Percentiles rank a stretch among this genome's conserved stretches.
These are phyloP conservation scores for Blumeria graminis DNA, from an alignment of 2,329 filamentous ascomycete genomes.

Conservation along the genomic window DNA sequence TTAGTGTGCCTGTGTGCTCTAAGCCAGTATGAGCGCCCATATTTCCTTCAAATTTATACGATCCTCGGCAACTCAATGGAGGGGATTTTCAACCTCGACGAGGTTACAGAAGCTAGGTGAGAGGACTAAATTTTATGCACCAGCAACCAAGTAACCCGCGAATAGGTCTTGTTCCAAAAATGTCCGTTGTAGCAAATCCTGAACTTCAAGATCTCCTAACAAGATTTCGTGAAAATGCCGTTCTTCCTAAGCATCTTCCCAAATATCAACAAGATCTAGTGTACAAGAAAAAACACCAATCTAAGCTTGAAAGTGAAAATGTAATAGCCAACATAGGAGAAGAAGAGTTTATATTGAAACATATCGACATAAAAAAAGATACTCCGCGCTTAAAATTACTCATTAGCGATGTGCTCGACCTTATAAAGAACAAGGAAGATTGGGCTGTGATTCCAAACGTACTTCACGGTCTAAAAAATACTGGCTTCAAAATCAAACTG, in stretches of 20 bases:
- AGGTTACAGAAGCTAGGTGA: slow-evolving; percentile 10
- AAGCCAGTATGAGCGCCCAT: too few relatives aligned
- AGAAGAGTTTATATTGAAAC: slow-evolving; percentile 16
- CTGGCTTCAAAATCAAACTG: background rate
- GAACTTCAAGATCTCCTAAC: slow-evolving; percentile 29
- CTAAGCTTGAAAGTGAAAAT: slow-evolving; percentile 27
- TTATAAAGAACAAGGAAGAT: slow-evolving; percentile 15
- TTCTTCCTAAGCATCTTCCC: slow-evolving; percentile 36
- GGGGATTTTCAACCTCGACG: slow-evolving; percentile 11
- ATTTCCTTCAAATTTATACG: background rate
- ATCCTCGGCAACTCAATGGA: background rate
- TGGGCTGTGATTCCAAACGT: slow-evolving; percentile 14
- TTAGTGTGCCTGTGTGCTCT: too few relatives aligned
- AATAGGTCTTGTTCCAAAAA: slow-evolving; percentile 11
- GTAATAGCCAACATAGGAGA: slow-evolving; percentile 33
- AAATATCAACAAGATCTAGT: slow-evolving; percentile 27
- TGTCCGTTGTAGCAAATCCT: slow-evolving; percentile 26
- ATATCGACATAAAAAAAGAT: slow-evolving; percentile 9
- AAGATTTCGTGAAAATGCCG: slow-evolving; percentile 30
- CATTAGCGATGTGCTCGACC: slow-evolving; percentile 6
- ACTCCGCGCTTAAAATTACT: slow-evolving; percentile 4
- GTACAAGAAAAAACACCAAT: slow-evolving; percentile 22
- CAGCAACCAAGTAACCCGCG: background rate
- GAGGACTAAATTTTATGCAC: background rate
- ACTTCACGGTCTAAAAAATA: slow-evolving; percentile 8